Base-by-base conservation (phyloP, 2,329 filamentous ascomycete genomes). In the Orbilia brochopaga region DNA sequence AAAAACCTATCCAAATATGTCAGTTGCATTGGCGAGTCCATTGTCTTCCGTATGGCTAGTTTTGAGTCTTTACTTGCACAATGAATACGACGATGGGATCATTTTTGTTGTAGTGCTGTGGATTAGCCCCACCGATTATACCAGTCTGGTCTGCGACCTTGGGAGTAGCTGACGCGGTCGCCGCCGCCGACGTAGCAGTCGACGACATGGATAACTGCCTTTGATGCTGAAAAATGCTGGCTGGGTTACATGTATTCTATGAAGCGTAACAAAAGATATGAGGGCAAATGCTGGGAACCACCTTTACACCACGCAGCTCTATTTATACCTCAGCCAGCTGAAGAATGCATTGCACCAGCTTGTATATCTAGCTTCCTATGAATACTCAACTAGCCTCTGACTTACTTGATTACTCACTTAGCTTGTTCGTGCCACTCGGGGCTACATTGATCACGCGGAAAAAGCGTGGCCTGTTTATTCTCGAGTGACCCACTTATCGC, bases 41-140 rank as follows among this genome's bases (percentile, higher is more conserved):
- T 27, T 5, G n/a, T 15, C 37, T n/a, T 50, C 19, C 11, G 21
- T 24, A 42, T 23, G 3, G 27, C 27, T 23, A 17, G 2, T 48
- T 1, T 32, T 6, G 6, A 44, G n/a, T 35, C 30, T 78, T 37
- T 81, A 86, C 87, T 83, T 89, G 89, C 53, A 91, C 88, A 76
- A 91, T 90, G 79, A 92, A 91, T 50, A 90, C 79, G 50, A 86
- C 85, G 72, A 92, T 87, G 7, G 90, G 90, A 74, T 91, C 88
- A 65, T 85, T 88, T 11, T 87, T 77, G 75, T 88, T 86, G 80
- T 89, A 91, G 30, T 84, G 78, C 37, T 88, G 83, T 0, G 90
- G 90, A 74, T 91, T 87, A 57, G 85, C 80, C 48, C 87, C 87
- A 74, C 91, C 89, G 48, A 92, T 81, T 67, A 92, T 85, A 73